Base-by-base conservation (phyloP, 768 basidiomycete species). In the Calocera cornea region DNA sequence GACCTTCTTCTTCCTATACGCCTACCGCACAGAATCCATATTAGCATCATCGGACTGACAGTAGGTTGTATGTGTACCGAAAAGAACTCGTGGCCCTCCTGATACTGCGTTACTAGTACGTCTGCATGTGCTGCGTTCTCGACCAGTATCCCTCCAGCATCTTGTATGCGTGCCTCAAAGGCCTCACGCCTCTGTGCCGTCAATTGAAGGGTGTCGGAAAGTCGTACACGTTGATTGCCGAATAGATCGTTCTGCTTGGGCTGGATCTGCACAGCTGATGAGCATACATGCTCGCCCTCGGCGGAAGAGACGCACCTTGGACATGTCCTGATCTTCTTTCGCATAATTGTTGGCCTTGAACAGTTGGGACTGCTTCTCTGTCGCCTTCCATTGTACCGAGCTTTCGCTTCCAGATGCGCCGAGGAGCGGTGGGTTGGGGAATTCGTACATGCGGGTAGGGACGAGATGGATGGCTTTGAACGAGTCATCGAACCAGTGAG, bases 401-500 rank as follows among this genome's bases (percentile, higher is more conserved):
- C 41, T 33, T 60, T 63, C 31, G 40, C 54, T 14, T 54, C 49
- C 17, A 68, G 65, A 19, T 73, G 73, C 36, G 74, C 78, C 66
- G 82, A 79, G 76, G 27, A 88, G 72, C 3, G 77, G 75, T 0
- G 89, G 90, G 16, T 90, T 81, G 0, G 92, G 92, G 86, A 77
- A 77, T 1, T 68, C 63, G 68, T 77, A 79, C 22, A 69, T 68
- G 19, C 70, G 72, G 34, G 68, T 66, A 5, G 72, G 73, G 31
- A 77, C 67, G 22, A 69, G 68, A n/a, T 68, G 69, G 8, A 69
- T 65, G 24, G 72, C 63, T n/a, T 71, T 71, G 64, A 76, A 54
- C 64, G 71, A 81, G 70, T 93, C 91, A 71, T 94, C 90, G 68
- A 94, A 94, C 93, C 94, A 97, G 70, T 94, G 90, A 0, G 93